Evolutionary conservation across 1,284 basidiomycete genomes (phyloP).

Genomic region (Schizophyllum amplum): DNA sequence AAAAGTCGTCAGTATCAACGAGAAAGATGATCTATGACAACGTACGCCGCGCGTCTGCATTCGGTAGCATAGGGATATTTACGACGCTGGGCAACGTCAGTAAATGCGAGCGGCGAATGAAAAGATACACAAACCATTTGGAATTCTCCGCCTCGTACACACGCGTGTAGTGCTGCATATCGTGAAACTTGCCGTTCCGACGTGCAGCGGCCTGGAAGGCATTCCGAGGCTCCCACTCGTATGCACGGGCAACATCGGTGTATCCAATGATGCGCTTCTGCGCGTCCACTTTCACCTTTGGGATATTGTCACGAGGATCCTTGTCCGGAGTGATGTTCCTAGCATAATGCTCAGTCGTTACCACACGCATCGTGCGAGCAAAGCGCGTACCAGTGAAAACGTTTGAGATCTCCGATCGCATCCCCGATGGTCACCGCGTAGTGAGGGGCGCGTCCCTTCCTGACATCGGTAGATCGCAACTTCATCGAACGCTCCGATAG

Average conservation of each 20-base stretch:
- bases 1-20: no score
- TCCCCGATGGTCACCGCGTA: constrained; percentile 47
- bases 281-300: neutral
- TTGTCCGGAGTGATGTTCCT: no score
- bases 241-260: neutral
- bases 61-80: neutral
- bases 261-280: neutral
- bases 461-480: neutral
- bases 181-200: neutral
- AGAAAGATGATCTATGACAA: no score
- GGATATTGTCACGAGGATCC: no score
- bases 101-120: constrained; percentile 13
- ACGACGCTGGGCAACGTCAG: constrained; percentile 18
- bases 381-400: neutral
- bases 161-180: neutral
- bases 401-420: constrained; percentile 54
- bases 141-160: neutral
- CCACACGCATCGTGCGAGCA: no score
- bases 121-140: neutral
- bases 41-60: neutral
- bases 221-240: neutral
- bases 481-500: no score
- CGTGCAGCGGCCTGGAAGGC: neutral
- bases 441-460: constrained; percentile 42
- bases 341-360: no score